Evolutionary conservation across 2,329 filamentous ascomycete species (phyloP).

Genomic region (Xylariaceae sp.): DNA sequence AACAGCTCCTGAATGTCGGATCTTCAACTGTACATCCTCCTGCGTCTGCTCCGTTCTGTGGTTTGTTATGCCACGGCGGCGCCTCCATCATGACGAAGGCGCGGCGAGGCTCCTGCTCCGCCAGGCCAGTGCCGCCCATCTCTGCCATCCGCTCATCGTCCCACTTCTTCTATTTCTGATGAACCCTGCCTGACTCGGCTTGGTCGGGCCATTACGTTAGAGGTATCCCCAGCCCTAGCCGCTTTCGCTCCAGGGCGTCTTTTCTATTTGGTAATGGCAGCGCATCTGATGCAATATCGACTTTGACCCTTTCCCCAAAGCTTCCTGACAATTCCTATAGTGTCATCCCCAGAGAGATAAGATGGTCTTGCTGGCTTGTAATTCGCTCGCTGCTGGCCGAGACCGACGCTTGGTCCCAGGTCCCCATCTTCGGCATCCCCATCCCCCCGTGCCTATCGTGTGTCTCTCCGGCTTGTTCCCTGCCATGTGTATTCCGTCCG

Average conservation of each 20-base stretch:
- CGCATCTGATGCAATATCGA: neutral
- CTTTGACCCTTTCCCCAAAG: slow-evolving; percentile 13
- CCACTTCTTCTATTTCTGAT: neutral
- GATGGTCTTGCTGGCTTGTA: slow-evolving; percentile 18
- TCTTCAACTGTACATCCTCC: too few relatives aligned
- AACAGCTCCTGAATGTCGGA: too few relatives aligned
- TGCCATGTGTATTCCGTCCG: too few relatives aligned
- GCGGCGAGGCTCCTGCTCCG: too few relatives aligned
- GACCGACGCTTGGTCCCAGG: too few relatives aligned
- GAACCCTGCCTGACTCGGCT: slow-evolving; percentile 20
- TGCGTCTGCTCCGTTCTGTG: neutral
- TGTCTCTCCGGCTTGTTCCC: neutral
- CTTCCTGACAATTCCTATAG: slow-evolving; percentile 20
- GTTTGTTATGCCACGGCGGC: neutral
- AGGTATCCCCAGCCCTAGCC: slow-evolving; percentile 30
- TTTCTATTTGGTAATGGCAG: slow-evolving; percentile 43
- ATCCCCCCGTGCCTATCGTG: slow-evolving; percentile 3
- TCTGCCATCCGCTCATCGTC: neutral
- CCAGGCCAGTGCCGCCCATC: neutral
- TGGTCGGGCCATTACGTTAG: slow-evolving; percentile 40
- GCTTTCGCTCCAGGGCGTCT: slow-evolving; percentile 20
- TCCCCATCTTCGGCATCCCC: slow-evolving; percentile 7
- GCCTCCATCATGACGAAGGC: neutral
- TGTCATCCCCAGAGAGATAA: slow-evolving; percentile 24
- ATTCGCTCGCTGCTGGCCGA: slow-evolving; percentile 14